Percentiles rank a stretch among this genome's conserved stretches.
Conservation (phyloP, 768 basidiomycete species). For the Atractiella rhizophila region DNA sequence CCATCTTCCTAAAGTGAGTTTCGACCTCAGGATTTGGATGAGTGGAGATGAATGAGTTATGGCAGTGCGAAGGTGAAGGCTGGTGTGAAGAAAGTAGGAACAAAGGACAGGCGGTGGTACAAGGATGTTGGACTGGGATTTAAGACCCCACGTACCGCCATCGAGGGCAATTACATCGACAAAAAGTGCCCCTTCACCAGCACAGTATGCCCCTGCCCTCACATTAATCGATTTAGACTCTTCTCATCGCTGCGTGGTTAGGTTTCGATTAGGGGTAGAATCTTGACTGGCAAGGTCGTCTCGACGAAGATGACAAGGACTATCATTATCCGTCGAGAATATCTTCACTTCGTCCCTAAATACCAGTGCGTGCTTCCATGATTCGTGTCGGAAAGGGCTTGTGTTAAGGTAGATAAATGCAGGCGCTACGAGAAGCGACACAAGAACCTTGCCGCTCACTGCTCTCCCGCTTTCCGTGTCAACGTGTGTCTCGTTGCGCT, state of each 20-base stretch:
- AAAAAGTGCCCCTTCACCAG: conserved; percentile 99
- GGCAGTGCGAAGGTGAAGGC: conserved; percentile 38
- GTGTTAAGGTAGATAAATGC: not conserved
- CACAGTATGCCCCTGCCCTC: no score
- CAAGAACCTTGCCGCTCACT: conserved; percentile 91
- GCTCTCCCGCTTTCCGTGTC: conserved; percentile 96
- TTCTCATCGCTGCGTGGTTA: no score
- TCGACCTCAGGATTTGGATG: no score
- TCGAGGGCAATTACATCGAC: conserved; percentile 86
- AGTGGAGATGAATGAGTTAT: no score
- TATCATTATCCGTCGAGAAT: conserved; percentile 58
- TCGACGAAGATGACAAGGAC: conserved; percentile 99
- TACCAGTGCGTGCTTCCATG: conserved; percentile 33
- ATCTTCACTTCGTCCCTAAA: conserved; percentile 87
- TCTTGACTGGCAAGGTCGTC: conserved; percentile 87
- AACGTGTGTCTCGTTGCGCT: no score
- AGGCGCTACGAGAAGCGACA: conserved; percentile 28
- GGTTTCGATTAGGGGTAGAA: conserved; percentile 94
- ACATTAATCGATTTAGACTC: no score
- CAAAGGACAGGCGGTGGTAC: conserved; percentile 94
- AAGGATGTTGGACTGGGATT: conserved; percentile 30
- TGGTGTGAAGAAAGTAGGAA: conserved; percentile 75
- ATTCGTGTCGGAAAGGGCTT: conserved; percentile 12
- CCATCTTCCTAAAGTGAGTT: conserved; percentile 93
- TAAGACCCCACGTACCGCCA: conserved; percentile 69